Conservation (phyloP, 2,329 filamentous ascomycete species). For the Zymoseptoria crescenta region DNA sequence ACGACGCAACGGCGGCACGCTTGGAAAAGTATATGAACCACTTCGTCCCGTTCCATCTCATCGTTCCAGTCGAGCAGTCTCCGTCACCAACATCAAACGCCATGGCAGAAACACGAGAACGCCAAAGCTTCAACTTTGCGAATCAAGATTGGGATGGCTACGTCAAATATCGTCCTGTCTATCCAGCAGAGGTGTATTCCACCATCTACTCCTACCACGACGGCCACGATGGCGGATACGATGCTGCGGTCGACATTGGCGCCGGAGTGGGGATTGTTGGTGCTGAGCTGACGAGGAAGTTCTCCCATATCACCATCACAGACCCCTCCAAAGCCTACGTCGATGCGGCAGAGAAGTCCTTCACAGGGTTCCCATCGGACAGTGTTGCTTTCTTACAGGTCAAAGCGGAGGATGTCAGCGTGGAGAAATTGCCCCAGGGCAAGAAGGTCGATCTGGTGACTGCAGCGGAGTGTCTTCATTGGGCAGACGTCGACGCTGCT, state of each 20-base stretch:
- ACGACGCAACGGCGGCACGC: background rate
- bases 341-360: background rate
- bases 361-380: background rate
- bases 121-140: slow-evolving; percentile 3
- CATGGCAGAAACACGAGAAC: background rate
- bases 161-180: slow-evolving; percentile 1
- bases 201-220: slow-evolving; percentile 3
- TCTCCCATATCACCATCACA: slow-evolving; percentile 4
- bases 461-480: slow-evolving; percentile 4
- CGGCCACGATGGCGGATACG: background rate
- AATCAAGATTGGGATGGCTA: slow-evolving; percentile 4
- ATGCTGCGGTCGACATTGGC: slow-evolving; percentile 3
- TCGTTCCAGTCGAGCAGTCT: too few species aligned
- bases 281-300: background rate
- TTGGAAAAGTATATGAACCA: too few species aligned
- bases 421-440: background rate
- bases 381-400: background rate
- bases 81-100: background rate
- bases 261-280: slow-evolving; percentile 5
- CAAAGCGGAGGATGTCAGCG: slow-evolving; percentile 4
- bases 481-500: slow-evolving; percentile 3
- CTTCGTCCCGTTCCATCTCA: too few species aligned
- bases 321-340: slow-evolving; percentile 5
- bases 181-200: background rate
- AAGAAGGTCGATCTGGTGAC: slow-evolving; percentile 2